Percentiles rank a stretch among this genome's conserved stretches.
Evolutionary conservation across 257 asterid species (phyloP).

Genomic region (Solanum medicagineum): DNA sequence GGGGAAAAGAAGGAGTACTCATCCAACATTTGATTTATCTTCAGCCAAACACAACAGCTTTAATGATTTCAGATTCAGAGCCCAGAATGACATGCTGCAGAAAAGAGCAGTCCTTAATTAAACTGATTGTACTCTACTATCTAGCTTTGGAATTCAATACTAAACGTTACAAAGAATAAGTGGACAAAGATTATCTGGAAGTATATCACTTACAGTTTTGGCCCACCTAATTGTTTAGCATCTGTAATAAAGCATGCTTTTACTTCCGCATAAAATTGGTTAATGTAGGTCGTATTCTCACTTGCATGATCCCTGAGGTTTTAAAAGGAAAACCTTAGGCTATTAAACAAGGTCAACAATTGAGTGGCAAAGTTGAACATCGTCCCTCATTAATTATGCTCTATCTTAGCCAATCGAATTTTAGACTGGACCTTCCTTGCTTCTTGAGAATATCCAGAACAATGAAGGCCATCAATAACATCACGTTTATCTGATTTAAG

Average conservation of each 20-base stretch:
- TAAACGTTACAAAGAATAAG: background rate
- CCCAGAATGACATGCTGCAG: background rate
- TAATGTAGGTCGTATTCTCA: background rate
- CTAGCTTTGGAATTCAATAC: background rate
- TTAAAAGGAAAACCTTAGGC: background rate
- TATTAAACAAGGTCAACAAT: background rate
- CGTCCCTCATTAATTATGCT: constrained; percentile 5
- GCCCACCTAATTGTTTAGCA: background rate
- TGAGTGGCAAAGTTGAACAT: background rate
- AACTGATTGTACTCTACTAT: background rate
- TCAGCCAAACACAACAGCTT: background rate
- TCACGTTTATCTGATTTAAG: constrained; percentile 44
- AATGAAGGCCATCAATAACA: constrained; percentile 43
- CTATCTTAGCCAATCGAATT: constrained; percentile 34
- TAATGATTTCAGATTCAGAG: background rate
- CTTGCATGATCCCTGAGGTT: background rate
- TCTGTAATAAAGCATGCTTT: background rate
- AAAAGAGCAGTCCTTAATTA: background rate
- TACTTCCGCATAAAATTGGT: background rate
- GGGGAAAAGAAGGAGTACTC: background rate
- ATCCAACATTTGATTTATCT: background rate
- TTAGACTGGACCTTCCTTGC: constrained; percentile 26
- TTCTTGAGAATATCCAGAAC: constrained; percentile 20
- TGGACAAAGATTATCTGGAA: background rate
- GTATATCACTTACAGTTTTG: background rate